Percentiles rank a stretch among this genome's conserved stretches.
These are phyloP conservation scores for Fomitopsis betulina DNA, from an alignment of 1,284 basidiomycete genomes.

Conservation along the genomic window DNA sequence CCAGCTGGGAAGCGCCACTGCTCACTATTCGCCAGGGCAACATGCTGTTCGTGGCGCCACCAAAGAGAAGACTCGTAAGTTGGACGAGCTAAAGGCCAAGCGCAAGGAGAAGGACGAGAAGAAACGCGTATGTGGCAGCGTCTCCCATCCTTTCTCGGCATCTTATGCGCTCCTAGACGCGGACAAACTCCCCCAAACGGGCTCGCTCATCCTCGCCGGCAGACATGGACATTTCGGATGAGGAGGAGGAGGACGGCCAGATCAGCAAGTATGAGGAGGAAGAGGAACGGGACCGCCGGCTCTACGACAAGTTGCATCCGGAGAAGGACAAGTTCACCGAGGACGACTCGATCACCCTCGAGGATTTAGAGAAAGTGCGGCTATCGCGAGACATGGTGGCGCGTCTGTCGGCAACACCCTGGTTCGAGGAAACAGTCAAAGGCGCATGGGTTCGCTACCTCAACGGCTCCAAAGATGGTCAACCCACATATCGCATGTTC, in stretches of 20 bases:
- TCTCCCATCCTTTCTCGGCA: not conserved
- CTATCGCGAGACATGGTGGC: conserved; percentile 62
- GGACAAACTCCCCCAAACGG: conserved; percentile 51
- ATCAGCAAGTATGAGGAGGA: conserved; percentile 65
- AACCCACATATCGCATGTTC: conserved; percentile 80
- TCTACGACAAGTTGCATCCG: conserved; percentile 39
- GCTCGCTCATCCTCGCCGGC: conserved; percentile 70
- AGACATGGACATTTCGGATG: conserved; percentile 78
- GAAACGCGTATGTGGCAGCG: conserved; percentile 47
- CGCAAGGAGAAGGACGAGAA: conserved; percentile 79
- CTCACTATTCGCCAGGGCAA: conserved; percentile 42
- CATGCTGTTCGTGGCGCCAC: conserved; percentile 76
- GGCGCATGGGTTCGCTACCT: conserved; percentile 79
- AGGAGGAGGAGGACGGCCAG: conserved; percentile 68
- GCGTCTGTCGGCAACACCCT: conserved; percentile 63
- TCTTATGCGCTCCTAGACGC: conserved; percentile 28
- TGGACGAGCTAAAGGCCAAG: conserved; percentile 81
- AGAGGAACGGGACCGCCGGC: conserved; percentile 58
- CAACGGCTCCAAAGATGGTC: conserved; percentile 50
- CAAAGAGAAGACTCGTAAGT: conserved; percentile 76
- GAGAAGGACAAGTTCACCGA: conserved; percentile 26
- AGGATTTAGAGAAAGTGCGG: conserved; percentile 54
- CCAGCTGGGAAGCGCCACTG: not conserved
- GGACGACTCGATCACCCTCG: conserved; percentile 49
- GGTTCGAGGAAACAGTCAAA: conserved; percentile 76